phyloP scores from a whole-genome alignment of 768 basidiomycete genomes.

The Auricularia sp. region DNA sequence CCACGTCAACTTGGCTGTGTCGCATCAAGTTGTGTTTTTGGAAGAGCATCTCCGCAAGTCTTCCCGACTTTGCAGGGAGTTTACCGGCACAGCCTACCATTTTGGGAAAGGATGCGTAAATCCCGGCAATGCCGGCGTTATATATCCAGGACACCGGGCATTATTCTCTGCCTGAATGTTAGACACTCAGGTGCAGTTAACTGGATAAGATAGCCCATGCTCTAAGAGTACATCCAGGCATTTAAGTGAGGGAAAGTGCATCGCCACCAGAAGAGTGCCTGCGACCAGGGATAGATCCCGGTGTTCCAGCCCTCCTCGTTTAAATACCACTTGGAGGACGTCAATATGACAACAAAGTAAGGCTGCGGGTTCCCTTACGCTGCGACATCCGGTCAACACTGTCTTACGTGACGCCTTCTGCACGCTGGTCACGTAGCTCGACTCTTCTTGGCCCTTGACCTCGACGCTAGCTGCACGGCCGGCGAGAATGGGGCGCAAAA shows the following conservation, averaged over 20 bases:
- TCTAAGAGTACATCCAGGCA: neutral
- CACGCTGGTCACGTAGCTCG: conserved; percentile 4
- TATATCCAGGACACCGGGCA: too few species aligned
- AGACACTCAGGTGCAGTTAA: too few species aligned
- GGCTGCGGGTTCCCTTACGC: neutral
- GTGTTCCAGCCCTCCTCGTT: neutral
- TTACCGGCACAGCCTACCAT: too few species aligned
- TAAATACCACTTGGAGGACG: neutral
- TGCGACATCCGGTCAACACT: neutral
- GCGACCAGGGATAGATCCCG: neutral
- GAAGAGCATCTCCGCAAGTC: too few species aligned
- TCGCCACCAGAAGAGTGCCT: neutral
- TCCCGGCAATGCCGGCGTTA: too few species aligned
- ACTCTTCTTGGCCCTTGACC: conserved; percentile 11
- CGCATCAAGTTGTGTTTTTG: too few species aligned
- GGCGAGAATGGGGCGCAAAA: conserved; percentile 9
- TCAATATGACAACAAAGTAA: too few species aligned
- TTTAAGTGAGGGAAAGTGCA: neutral
- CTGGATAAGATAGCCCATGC: too few species aligned
- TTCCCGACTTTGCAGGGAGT: too few species aligned
- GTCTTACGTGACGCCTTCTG: conserved; percentile 1
- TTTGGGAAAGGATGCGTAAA: too few species aligned
- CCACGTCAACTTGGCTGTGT: too few species aligned
- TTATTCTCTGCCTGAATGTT: too few species aligned
- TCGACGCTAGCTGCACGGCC: conserved; percentile 10